Conservation (phyloP, 2,329 filamentous ascomycete species). For the Colletotrichum spaethianum region DNA sequence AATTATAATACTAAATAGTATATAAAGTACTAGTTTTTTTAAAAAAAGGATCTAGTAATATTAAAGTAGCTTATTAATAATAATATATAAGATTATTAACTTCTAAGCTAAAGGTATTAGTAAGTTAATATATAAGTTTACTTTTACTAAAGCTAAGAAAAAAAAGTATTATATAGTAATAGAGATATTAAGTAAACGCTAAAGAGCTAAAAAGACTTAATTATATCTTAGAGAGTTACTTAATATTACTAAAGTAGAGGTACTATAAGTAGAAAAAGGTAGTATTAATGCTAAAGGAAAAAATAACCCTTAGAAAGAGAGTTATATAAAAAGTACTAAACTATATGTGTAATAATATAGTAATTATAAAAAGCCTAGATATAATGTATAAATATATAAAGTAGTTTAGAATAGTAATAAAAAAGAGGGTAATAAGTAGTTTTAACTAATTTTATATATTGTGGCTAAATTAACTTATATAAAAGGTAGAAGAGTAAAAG, state of each 20-base stretch:
- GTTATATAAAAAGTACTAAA: constrained; percentile 1
- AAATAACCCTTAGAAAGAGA: not conserved
- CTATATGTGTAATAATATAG: not conserved
- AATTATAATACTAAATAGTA: not conserved
- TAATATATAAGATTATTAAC: not conserved
- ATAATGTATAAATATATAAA: constrained; percentile 3
- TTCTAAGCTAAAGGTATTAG: not conserved
- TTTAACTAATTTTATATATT: not conserved
- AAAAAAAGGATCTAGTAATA: not conserved
- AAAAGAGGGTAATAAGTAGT: not conserved
- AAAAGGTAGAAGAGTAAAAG: not conserved
- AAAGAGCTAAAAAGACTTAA: not conserved
- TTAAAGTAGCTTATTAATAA: not conserved
- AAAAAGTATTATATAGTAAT: not conserved
- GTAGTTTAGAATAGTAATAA: not conserved
- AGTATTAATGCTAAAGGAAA: not conserved
- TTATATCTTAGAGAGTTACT: too few species aligned
- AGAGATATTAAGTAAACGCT: not conserved
- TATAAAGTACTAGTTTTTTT: not conserved
- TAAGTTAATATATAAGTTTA: not conserved
- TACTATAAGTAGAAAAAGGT: too few species aligned
- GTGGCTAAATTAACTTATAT: constrained; percentile 9
- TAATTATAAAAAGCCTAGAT: too few species aligned
- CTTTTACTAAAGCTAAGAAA: not conserved
- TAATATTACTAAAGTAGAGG: too few species aligned